Evolutionary conservation across 768 basidiomycete genomes (phyloP).

Genomic region (Leucocoprinus leucothites): DNA sequence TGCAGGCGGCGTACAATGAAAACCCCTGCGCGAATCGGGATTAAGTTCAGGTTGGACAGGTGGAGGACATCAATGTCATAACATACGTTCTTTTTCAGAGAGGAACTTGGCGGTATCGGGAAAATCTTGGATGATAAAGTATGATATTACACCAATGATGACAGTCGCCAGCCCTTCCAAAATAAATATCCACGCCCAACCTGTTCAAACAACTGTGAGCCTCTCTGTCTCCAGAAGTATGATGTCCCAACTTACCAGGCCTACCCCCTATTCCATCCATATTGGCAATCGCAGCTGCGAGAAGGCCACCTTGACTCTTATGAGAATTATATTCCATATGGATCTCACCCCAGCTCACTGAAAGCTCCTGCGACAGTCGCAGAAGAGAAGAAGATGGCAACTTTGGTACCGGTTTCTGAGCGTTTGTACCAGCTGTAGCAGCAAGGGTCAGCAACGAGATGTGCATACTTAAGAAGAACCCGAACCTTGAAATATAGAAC

Average conservation of each 20-base stretch:
- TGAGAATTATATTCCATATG: not conserved
- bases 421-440: slow-evolving; percentile 74
- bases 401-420: slow-evolving; percentile 66
- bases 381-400: slow-evolving; percentile 77
- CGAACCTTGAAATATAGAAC: slow-evolving; percentile 60
- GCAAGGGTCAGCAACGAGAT: not conserved
- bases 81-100: slow-evolving; percentile 55
- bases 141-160: slow-evolving; percentile 53
- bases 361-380: slow-evolving; percentile 79
- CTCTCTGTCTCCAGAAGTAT: slow-evolving; percentile 14
- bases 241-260: slow-evolving; percentile 42
- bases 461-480: slow-evolving; percentile 7
- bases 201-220: slow-evolving; percentile 16
- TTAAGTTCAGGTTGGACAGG: not conserved
- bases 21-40: slow-evolving; percentile 34
- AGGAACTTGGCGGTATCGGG: slow-evolving; percentile 75
- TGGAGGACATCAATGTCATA: not conserved
- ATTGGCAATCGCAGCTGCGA: slow-evolving; percentile 65
- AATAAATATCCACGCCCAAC: slow-evolving; percentile 74
- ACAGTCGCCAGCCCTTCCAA: slow-evolving; percentile 72
- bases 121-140: slow-evolving; percentile 77
- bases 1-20: slow-evolving; percentile 65
- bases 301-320: slow-evolving; percentile 46
- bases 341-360: slow-evolving; percentile 35
- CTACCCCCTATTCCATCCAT: slow-evolving; percentile 68